Base-by-base conservation (phyloP, 768 basidiomycete genomes). In the Termitomyces sp. region DNA sequence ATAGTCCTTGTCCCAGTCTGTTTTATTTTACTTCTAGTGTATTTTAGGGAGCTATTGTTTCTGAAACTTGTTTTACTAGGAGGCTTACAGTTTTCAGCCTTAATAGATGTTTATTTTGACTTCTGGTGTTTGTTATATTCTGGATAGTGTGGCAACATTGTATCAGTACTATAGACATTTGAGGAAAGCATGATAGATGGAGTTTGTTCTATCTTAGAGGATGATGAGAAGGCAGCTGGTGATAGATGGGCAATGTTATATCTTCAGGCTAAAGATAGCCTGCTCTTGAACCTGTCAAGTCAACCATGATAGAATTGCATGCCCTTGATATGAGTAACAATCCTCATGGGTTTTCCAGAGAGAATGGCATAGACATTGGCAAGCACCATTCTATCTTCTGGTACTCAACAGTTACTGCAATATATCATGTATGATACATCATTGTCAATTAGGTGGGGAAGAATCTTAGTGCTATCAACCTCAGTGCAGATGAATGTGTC, bases 401-500 rank as follows among this genome's bases (percentile, higher is more conserved):
- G 70, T 11, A 78, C 64, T 73, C 76, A 76, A 7, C 71, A 67
- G 42, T 74, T 78, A 58, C 66, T 78, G 68, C 81, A 83, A 64
- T 84, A 83, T 31, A 89, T 67, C 0, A 74, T 76, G 61, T 82
- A 88, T 1, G 72, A 59, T 5, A 69, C 71, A 6, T 73, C 67
- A 27, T 74, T 67, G 61, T 79, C 75, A 39, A 85, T 58, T 1
- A 73, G 62, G 18, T 73, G 66, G 2, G 80, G 73, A 1, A 88
- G 64, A 6, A 83, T 65, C 56, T 77, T 76, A 44, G n/a, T n/a
- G n/a, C 74, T 66, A 16, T 76, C 80, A 34, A 88, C 74, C 27
- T 78, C 76, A 27, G 71, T 79, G 74, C 88, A 90, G 56, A 91
- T 85, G 67, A 81, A 86, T 0, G 79, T 84, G 54, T 87, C 80